Conservation (phyloP, 2,329 filamentous ascomycete species). For the Paecilomyces niveus region DNA sequence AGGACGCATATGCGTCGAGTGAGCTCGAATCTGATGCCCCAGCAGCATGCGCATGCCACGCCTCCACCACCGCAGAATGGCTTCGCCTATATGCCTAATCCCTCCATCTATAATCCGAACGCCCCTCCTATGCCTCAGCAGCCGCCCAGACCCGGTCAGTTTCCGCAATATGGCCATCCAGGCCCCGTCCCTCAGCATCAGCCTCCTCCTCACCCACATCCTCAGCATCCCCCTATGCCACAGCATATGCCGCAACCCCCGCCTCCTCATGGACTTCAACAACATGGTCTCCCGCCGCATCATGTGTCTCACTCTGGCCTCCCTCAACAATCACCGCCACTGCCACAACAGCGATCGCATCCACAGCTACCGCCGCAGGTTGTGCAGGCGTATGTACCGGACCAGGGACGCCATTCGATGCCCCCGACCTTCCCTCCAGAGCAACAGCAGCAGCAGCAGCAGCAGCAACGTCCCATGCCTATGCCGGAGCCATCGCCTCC, state of each 20-base stretch:
- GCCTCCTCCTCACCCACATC: constrained; percentile 25
- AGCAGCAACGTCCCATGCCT: constrained; percentile 53
- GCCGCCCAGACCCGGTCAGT: constrained; percentile 35
- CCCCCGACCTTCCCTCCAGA: constrained; percentile 63
- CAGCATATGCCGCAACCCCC: constrained; percentile 33
- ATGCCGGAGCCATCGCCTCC: constrained; percentile 51
- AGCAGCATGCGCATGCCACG: constrained; percentile 53
- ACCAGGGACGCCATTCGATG: constrained; percentile 66
- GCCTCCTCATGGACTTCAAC: constrained; percentile 35
- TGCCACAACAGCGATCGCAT: constrained; percentile 29
- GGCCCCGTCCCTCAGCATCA: constrained; percentile 36
- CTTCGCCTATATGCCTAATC: constrained; percentile 79
- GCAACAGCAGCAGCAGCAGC: constrained; percentile 44
- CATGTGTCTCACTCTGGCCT: constrained; percentile 23
- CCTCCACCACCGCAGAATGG: constrained; percentile 56
- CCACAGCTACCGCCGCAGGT: constrained; percentile 40
- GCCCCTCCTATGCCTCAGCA: constrained; percentile 41
- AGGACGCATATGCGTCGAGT: constrained; percentile 70
- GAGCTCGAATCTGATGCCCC: constrained; percentile 65
- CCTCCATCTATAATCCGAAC: constrained; percentile 73
- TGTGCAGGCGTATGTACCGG: constrained; percentile 67
- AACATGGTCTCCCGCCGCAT: constrained; percentile 30
- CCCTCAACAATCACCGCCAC: constrained; percentile 16
- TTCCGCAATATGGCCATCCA: constrained; percentile 32
- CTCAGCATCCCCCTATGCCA: constrained; percentile 24